These are phyloP conservation scores for Escovopsis sp. DNA, from an alignment of 2,329 filamentous ascomycete genomes.

Conservation along the genomic window DNA sequence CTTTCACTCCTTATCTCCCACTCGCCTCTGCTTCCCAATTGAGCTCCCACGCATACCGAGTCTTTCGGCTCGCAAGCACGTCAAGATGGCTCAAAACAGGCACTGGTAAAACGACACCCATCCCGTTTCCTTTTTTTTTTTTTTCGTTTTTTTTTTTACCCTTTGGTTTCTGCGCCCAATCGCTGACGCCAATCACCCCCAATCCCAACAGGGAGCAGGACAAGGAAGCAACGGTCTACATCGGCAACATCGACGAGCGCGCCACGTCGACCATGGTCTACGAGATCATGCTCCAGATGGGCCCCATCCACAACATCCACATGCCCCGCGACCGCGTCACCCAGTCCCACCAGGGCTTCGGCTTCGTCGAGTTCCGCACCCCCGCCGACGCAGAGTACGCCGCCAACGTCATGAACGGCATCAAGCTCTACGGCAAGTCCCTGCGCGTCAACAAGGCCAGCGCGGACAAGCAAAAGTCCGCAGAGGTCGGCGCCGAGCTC, in stretches of 20 bases:
- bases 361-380: constrained; percentile 95
- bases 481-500: constrained; percentile 90
- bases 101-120: constrained; percentile 49
- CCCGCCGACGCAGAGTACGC: constrained; percentile 96
- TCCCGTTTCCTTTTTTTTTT: too few relatives aligned
- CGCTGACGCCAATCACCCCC: neutral
- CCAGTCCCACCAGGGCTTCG: constrained; percentile 92
- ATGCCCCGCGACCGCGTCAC: constrained; percentile 97
- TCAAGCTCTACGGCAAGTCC: constrained; percentile 84
- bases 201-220: constrained; percentile 64
- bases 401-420: constrained; percentile 89
- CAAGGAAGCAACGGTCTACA: constrained; percentile 95
- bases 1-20: neutral
- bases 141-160: too few relatives aligned
- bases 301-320: constrained; percentile 94
- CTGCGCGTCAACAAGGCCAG: constrained; percentile 88
- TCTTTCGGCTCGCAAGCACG: constrained; percentile 5
- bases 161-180: too few relatives aligned
- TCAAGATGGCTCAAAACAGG: constrained; percentile 50
- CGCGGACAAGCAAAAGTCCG: constrained; percentile 86
- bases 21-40: neutral
- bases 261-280: constrained; percentile 81
- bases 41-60: neutral
- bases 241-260: constrained; percentile 96
- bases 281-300: constrained; percentile 97